phyloP scores from a whole-genome alignment of 1,284 basidiomycete species.

The Leccinum pseudoinsigne region DNA sequence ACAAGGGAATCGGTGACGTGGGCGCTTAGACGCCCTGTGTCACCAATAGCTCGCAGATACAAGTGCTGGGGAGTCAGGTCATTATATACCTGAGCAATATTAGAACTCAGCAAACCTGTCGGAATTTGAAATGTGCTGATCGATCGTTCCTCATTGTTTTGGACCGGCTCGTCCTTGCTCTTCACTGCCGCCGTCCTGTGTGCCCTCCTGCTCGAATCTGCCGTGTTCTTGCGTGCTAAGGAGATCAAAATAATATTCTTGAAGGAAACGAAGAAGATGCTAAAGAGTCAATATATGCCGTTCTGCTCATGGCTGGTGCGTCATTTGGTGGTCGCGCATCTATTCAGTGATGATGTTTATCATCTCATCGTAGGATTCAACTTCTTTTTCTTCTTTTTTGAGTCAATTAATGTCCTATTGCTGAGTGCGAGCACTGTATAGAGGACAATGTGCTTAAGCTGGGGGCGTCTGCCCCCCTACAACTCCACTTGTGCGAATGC shows the following conservation, averaged over 20 bases:
- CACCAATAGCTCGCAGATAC: no score
- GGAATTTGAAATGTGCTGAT: no score
- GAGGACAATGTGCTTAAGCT: no score
- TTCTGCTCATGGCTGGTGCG: constrained; percentile 77
- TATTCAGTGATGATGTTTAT: background rate
- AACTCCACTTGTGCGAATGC: no score
- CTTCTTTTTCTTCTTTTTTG: constrained; percentile 53
- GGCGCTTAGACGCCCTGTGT: no score
- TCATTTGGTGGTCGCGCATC: constrained; percentile 4
- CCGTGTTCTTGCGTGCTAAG: constrained; percentile 70
- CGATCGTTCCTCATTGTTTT: constrained; percentile 69
- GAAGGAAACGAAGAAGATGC: constrained; percentile 70
- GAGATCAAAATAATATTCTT: constrained; percentile 51
- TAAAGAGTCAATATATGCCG: constrained; percentile 86
- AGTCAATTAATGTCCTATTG: no score
- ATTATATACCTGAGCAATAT: no score
- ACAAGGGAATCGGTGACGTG: background rate
- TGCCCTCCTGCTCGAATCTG: constrained; percentile 77
- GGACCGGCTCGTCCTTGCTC: constrained; percentile 73
- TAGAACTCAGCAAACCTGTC: no score
- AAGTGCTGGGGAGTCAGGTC: no score
- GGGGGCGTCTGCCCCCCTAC: no score
- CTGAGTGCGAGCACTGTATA: no score
- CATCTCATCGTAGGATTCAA: constrained; percentile 67
- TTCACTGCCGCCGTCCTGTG: constrained; percentile 75